phyloP scores from a whole-genome alignment of 2,329 filamentous ascomycete genomes.

The Sclerotinia sclerotiorum region DNA sequence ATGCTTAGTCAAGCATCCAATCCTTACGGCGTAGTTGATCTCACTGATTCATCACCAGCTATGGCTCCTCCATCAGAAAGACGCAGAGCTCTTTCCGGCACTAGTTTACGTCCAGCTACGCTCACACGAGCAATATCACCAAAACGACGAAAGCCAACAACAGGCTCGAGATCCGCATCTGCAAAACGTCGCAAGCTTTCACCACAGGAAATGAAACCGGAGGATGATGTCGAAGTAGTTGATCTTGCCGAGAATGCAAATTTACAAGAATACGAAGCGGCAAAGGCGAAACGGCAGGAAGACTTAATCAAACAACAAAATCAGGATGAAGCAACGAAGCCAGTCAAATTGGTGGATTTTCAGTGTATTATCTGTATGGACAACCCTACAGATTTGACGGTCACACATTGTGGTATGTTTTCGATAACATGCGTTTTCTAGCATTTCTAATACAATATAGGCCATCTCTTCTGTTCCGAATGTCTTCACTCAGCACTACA shows the following conservation, averaged over 20 bases:
- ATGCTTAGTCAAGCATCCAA: slow-evolving; percentile 25
- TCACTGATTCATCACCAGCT: slow-evolving; percentile 34
- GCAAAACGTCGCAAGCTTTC: slow-evolving; percentile 21
- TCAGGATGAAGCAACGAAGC: slow-evolving; percentile 49
- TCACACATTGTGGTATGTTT: slow-evolving; percentile 65
- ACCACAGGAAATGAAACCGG: slow-evolving; percentile 5
- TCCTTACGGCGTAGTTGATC: slow-evolving; percentile 30
- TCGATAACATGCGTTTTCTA: neutral
- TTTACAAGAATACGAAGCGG: slow-evolving; percentile 34
- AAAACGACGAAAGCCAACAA: neutral
- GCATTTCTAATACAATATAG: slow-evolving; percentile 42
- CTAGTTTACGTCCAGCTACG: slow-evolving; percentile 26
- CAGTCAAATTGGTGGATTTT: slow-evolving; percentile 53
- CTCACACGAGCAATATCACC: slow-evolving; percentile 13
- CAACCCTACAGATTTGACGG: slow-evolving; percentile 55
- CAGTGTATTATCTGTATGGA: slow-evolving; percentile 71
- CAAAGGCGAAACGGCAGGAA: slow-evolving; percentile 34
- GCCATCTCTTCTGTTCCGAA: slow-evolving; percentile 63
- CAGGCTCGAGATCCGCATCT: neutral
- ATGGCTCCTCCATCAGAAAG: slow-evolving; percentile 31
- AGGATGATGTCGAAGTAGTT: slow-evolving; percentile 31
- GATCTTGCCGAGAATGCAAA: slow-evolving; percentile 38
- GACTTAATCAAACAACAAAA: slow-evolving; percentile 43
- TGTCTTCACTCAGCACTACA: slow-evolving; percentile 62
- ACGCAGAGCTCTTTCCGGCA: slow-evolving; percentile 31